phyloP scores from a whole-genome alignment of 345 rosid genomes.

The Gossypium ekmanianum region DNA sequence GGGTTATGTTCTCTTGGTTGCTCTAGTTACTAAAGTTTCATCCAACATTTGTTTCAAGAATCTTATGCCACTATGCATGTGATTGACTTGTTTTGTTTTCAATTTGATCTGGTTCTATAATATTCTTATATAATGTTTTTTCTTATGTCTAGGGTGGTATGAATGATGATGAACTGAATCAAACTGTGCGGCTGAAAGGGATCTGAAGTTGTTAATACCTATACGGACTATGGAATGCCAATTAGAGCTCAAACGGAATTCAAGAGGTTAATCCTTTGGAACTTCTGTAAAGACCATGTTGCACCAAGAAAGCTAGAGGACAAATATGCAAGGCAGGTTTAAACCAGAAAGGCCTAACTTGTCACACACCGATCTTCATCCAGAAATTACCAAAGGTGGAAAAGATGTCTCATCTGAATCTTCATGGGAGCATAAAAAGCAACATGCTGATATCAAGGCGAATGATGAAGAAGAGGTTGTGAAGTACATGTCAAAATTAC shows the following conservation, averaged over 20 bases:
- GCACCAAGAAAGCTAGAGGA: slow-evolving; percentile 24
- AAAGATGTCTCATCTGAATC: slow-evolving; percentile 36
- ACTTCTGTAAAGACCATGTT: slow-evolving; percentile 27
- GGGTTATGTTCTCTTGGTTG: background rate
- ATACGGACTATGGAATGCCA: slow-evolving; percentile 39
- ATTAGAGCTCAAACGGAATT: slow-evolving; percentile 32
- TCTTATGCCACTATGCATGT: background rate
- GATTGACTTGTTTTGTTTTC: background rate
- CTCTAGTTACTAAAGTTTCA: background rate
- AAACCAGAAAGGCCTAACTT: slow-evolving; percentile 39
- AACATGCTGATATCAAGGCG: slow-evolving; percentile 21
- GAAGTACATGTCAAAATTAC: slow-evolving; percentile 83
- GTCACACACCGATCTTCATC: slow-evolving; percentile 44
- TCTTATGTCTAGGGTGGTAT: slow-evolving; percentile 15
- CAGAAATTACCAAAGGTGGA: slow-evolving; percentile 38
- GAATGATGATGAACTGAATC: slow-evolving; percentile 12
- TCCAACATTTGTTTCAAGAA: background rate
- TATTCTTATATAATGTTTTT: background rate
- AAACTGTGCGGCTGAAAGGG: slow-evolving; percentile 8
- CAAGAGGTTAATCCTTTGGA: slow-evolving; percentile 28
- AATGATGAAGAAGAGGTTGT: slow-evolving; percentile 67
- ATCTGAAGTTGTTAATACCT: slow-evolving; percentile 10
- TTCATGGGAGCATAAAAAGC: slow-evolving; percentile 29
- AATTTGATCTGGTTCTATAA: background rate
- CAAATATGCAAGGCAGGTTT: slow-evolving; percentile 36